These are phyloP conservation scores for Glarea lozoyensis DNA, from an alignment of 495 filamentous ascomycete species.

Conservation along the genomic window DNA sequence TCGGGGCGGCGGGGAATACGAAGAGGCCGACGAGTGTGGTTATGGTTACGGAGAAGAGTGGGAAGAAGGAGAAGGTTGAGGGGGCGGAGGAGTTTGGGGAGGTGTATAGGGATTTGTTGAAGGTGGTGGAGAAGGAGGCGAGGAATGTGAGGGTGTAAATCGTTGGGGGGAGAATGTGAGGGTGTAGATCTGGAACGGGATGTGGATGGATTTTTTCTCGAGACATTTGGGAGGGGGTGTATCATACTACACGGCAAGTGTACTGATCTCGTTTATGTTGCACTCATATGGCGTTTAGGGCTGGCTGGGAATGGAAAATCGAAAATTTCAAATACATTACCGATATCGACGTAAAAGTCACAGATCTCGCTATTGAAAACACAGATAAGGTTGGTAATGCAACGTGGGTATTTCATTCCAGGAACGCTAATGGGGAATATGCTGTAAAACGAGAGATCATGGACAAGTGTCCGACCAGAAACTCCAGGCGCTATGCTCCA, in stretches of 20 bases:
- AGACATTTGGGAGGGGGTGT: not conserved
- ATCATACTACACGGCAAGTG: constrained; percentile 5
- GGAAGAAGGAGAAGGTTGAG: constrained; percentile 50
- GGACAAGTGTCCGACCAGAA: no score
- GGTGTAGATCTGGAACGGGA: not conserved
- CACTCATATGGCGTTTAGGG: constrained; percentile 5
- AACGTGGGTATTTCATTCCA: no score
- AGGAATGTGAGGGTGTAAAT: constrained; percentile 25
- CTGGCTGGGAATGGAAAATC: constrained; percentile 9
- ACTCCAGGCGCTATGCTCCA: no score
- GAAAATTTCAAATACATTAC: not conserved
- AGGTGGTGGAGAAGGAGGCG: constrained; percentile 64
- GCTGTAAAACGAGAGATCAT: no score
- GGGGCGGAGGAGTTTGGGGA: constrained; percentile 60
- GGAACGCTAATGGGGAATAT: no score
- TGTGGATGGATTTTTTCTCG: not conserved
- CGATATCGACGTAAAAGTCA: no score
- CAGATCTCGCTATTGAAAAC: no score
- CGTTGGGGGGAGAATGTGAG: not conserved
- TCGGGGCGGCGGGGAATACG: constrained; percentile 83
- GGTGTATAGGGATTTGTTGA: constrained; percentile 61
- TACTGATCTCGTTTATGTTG: not conserved
- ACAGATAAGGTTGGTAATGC: no score
- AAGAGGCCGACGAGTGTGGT: constrained; percentile 94
- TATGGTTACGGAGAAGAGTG: constrained; percentile 59